These are phyloP conservation scores for Diaporthe sp. DNA, from an alignment of 2,329 filamentous ascomycete genomes.

Conservation along the genomic window DNA sequence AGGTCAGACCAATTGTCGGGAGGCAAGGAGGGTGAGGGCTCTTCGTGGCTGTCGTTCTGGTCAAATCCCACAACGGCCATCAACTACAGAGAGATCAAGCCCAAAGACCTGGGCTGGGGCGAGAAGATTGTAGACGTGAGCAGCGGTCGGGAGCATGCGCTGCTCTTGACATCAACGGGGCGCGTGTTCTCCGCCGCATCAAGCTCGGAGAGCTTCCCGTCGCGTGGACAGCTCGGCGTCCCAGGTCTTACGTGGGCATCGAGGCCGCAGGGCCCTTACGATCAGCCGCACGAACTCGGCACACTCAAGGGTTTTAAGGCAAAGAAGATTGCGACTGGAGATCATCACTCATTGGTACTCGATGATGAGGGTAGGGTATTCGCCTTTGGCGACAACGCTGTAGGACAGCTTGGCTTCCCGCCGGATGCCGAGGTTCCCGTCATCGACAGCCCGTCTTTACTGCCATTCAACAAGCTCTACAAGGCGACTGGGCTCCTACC, in stretches of 20 bases:
- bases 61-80: constrained; percentile 57
- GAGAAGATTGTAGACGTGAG: constrained; percentile 82
- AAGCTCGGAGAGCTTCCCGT: constrained; percentile 82
- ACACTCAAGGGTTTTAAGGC: constrained; percentile 79
- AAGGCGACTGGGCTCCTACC: constrained; percentile 71
- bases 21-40: constrained; percentile 62
- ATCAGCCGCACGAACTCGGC: constrained; percentile 84
- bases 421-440: constrained; percentile 71
- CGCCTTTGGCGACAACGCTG: constrained; percentile 90
- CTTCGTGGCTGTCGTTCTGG: constrained; percentile 82
- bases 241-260: constrained; percentile 85
- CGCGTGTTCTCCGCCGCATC: constrained; percentile 91
- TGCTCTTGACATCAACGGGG: constrained; percentile 86
- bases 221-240: constrained; percentile 87
- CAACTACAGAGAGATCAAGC: constrained; percentile 80
- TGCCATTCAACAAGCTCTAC: constrained; percentile 82
- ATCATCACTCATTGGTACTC: constrained; percentile 85
- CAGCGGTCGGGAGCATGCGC: constrained; percentile 85
- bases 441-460: constrained; percentile 76
- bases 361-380: constrained; percentile 84
- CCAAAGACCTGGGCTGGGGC: constrained; percentile 71
- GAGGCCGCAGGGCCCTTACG: constrained; percentile 81
- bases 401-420: constrained; percentile 91
- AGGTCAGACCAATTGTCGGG: constrained; percentile 73
- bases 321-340: constrained; percentile 82